These are phyloP conservation scores for Cymbopogon flexuosus DNA, from an alignment of 202 grass and related monocot genomes.

Conservation along the genomic window DNA sequence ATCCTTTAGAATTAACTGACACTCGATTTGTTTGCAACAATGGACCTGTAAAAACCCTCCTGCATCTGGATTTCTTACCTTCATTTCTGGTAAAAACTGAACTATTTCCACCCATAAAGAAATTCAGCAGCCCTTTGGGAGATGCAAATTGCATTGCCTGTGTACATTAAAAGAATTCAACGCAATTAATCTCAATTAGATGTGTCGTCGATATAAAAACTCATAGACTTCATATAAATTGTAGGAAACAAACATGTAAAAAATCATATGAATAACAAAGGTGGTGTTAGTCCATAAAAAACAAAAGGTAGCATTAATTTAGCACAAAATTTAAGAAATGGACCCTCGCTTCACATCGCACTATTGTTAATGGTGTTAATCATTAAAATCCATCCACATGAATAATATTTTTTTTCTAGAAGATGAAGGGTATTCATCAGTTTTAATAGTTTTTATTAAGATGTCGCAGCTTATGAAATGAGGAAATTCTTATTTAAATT, in stretches of 20 bases:
- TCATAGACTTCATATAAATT: slow-evolving; percentile 5
- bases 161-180: slow-evolving; percentile 32
- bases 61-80: slow-evolving; percentile 45
- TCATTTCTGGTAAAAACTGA: slow-evolving; percentile 57
- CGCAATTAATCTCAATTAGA: neutral
- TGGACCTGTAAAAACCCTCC: neutral
- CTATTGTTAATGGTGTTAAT: neutral
- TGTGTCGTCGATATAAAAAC: neutral
- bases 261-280: neutral
- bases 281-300: neutral
- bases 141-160: slow-evolving; percentile 92
- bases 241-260: slow-evolving; percentile 18
- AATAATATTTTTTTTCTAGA: neutral
- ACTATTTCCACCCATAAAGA: slow-evolving; percentile 48
- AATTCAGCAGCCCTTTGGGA: slow-evolving; percentile 87
- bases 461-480: neutral
- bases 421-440: neutral
- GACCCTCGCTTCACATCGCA: neutral
- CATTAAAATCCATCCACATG: neutral
- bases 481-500: neutral
- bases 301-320: neutral
- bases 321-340: neutral
- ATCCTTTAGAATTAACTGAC: slow-evolving; percentile 10
- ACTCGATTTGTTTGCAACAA: slow-evolving; percentile 10
- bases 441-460: neutral